Conservation (phyloP, 768 basidiomycete species). For the Suillus plorans region DNA sequence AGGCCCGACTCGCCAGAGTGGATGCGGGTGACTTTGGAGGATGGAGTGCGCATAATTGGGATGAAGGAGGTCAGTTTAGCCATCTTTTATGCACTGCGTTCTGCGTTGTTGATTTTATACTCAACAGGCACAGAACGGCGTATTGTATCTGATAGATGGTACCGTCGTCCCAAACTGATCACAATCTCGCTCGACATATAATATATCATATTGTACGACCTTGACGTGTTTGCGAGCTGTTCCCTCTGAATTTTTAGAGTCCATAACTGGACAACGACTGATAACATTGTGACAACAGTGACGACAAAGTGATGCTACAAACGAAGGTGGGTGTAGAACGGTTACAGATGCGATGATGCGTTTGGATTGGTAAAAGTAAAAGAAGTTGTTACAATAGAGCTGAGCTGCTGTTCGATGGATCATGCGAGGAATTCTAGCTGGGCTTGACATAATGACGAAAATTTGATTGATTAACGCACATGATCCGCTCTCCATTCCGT, state of each 20-base stretch:
- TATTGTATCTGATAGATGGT: not conserved
- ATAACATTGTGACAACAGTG: slow-evolving; percentile 3
- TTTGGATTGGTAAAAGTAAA: slow-evolving; percentile 20
- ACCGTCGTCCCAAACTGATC: slow-evolving; percentile 1
- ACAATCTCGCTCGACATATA: not conserved
- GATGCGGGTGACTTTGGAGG: slow-evolving; percentile 57
- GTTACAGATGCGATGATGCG: slow-evolving; percentile 24
- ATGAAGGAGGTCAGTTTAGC: slow-evolving; percentile 56
- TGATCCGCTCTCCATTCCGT: slow-evolving; percentile 21
- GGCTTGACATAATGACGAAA: slow-evolving; percentile 11
- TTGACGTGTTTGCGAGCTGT: not conserved
- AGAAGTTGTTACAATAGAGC: slow-evolving; percentile 21
- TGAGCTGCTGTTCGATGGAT: slow-evolving; percentile 20
- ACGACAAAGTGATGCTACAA: slow-evolving; percentile 21
- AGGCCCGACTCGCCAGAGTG: slow-evolving; percentile 48
- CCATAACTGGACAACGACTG: not conserved
- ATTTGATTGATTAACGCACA: slow-evolving; percentile 20
- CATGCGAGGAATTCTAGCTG: slow-evolving; percentile 23
- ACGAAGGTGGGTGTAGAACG: slow-evolving; percentile 26
- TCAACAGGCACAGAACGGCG: slow-evolving; percentile 33
- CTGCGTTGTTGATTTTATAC: not conserved
- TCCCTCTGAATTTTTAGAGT: not conserved
- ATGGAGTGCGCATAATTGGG: slow-evolving; percentile 51
- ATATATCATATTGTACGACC: not conserved
- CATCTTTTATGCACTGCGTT: not conserved